These are phyloP conservation scores for Nemania abortiva DNA, from an alignment of 2,329 filamentous ascomycete species.

Conservation along the genomic window DNA sequence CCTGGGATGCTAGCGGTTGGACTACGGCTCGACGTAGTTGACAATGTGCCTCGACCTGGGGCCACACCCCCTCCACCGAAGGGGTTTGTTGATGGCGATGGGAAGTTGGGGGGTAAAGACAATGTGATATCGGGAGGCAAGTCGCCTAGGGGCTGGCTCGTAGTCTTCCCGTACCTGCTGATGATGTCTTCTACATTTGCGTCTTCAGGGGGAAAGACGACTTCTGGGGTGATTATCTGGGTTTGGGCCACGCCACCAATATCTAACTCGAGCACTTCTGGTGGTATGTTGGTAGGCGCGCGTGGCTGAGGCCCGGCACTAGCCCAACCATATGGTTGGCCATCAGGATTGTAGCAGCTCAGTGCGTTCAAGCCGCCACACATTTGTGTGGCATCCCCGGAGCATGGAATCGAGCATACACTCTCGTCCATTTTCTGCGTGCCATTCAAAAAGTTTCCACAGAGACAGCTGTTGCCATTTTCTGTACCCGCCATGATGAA, in stretches of 20 bases:
- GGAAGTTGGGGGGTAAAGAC: slow-evolving; percentile 24
- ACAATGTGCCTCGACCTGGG: slow-evolving; percentile 31
- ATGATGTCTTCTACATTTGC: slow-evolving; percentile 40
- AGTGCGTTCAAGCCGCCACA: slow-evolving; percentile 65
- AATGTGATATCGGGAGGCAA: slow-evolving; percentile 42
- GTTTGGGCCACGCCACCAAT: slow-evolving; percentile 47
- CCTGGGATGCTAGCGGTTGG: slow-evolving; percentile 14
- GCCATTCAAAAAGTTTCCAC: slow-evolving; percentile 57
- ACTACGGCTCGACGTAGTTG: slow-evolving; percentile 26
- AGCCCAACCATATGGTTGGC: slow-evolving; percentile 52
- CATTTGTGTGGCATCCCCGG: slow-evolving; percentile 59
- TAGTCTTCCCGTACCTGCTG: slow-evolving; percentile 42
- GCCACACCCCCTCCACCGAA: slow-evolving; percentile 28
- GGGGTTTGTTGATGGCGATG: slow-evolving; percentile 30
- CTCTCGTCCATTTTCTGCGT: slow-evolving; percentile 58
- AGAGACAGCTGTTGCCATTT: slow-evolving; percentile 62
- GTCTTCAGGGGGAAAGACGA: slow-evolving; percentile 44
- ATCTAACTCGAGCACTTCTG: slow-evolving; percentile 43
- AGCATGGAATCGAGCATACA: slow-evolving; percentile 62
- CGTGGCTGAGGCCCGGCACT: slow-evolving; percentile 48
- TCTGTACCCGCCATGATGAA: slow-evolving; percentile 63
- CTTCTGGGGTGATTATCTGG: slow-evolving; percentile 42
- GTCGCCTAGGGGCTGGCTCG: slow-evolving; percentile 43
- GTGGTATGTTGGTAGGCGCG: slow-evolving; percentile 43
- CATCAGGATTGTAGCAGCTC: slow-evolving; percentile 58